Evolutionary conservation across 176 grass and related monocot genomes (phyloP), one percentile per base, ranked within the genome.

Genomic region (Phoenix dactylifera): DNA sequence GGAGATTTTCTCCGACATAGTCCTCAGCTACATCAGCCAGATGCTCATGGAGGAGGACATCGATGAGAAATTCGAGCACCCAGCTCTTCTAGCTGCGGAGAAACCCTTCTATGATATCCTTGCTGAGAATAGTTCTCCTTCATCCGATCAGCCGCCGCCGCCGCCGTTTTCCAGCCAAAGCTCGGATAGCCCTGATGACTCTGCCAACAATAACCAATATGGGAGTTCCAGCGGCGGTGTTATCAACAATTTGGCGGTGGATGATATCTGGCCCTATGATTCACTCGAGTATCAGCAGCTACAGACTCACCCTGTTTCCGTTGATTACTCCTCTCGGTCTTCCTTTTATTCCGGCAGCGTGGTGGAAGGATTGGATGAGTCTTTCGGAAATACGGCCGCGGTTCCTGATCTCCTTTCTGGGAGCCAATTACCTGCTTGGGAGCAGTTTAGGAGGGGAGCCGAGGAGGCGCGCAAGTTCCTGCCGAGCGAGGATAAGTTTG

Each of bases 11-110:
- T 88, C 87, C 19, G 93, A 98, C 52, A 98, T 98, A 63, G 81
- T 79, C 16, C 70, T 98, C 20, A 80, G 64, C 3, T 92, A 91
- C 78, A 98, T 98, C 77, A 76, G 73, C 73, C 80, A 75, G 53
- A 92, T 85, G 63, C 84, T 98, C 16, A 88, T 98, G 93, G 93
- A 89, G 62, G 92, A 88, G 80, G 88, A 88, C 72, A 88, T 88
- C 57, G 93, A 92, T 67, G 84, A 83, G n/a, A 92, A 92, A 66
- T 92, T 92, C 70, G 87, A 96, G 19, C 79, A 83, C 26, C 69
- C 70, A 17, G 87, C 54, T 35, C 73, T 97, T 72, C 68, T 92
- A 55, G 87, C 84, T 24, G 78, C 81, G 18, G 81, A 97, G 79
- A 82, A 77, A 60, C 84, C 84, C 57, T 91, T 91, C 56, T 70